Percentiles rank a stretch among this genome's conserved stretches.
Evolutionary conservation across 306 rosid species (phyloP).

Genomic region (Quillaja saponaria): DNA sequence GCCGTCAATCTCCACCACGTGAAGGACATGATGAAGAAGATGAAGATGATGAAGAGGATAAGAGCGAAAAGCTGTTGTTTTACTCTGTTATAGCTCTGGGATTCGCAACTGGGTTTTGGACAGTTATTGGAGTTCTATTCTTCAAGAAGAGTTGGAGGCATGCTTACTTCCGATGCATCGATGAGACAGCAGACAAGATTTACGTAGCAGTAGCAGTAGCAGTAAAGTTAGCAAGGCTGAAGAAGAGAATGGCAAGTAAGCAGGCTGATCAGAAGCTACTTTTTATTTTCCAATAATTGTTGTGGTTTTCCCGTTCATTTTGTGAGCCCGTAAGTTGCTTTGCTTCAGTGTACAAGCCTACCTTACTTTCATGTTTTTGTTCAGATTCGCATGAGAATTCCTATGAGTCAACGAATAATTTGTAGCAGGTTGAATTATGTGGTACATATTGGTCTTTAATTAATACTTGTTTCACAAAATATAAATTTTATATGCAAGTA

Average conservation of each 20-base stretch:
- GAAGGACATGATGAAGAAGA: not conserved
- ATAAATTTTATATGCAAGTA: too few species aligned
- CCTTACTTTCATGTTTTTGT: too few species aligned
- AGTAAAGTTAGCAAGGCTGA: not conserved
- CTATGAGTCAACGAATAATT: too few species aligned
- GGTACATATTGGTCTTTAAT: too few species aligned
- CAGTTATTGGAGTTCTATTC: not conserved
- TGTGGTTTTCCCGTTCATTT: not conserved
- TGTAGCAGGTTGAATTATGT: too few species aligned
- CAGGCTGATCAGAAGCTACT: not conserved
- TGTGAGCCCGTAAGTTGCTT: too few species aligned
- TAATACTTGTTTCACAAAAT: too few species aligned
- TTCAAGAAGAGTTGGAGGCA: not conserved
- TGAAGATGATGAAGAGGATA: not conserved
- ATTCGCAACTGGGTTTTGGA: not conserved
- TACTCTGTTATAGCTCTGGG: not conserved
- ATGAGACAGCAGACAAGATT: not conserved
- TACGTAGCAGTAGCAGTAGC: not conserved
- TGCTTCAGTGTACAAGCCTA: too few species aligned
- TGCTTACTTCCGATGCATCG: not conserved
- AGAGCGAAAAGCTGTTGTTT: not conserved
- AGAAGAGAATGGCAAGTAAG: not conserved
- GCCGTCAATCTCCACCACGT: not conserved
- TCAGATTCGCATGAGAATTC: too few species aligned
- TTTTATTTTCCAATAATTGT: too few species aligned